Evolutionary conservation across 2,329 filamentous ascomycete species (phyloP).

Genomic region (Colletotrichum incanum): DNA sequence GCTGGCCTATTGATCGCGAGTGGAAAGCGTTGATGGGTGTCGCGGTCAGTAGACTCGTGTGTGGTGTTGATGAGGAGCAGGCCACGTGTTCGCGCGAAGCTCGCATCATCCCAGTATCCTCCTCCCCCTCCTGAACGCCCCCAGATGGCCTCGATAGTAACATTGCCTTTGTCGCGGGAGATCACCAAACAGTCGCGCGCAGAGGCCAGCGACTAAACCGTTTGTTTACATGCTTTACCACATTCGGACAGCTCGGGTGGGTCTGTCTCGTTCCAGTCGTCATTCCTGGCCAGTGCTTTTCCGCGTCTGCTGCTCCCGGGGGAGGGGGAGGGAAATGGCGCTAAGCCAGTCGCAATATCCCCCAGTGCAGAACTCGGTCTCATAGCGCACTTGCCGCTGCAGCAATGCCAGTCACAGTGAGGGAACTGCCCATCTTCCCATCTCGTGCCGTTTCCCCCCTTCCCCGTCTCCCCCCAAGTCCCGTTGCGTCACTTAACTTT

Average conservation of each 20-base stretch:
- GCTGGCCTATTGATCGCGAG: slow-evolving; percentile 1
- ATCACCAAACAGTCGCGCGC: slow-evolving; percentile 27
- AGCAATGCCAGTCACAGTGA: not conserved
- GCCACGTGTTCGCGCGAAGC: slow-evolving; percentile 4
- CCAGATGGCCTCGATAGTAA: not conserved
- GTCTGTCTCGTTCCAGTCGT: not conserved
- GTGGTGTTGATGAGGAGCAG: not conserved
- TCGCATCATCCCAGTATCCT: slow-evolving; percentile 20
- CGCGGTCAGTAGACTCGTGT: not conserved
- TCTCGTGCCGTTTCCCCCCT: slow-evolving; percentile 11
- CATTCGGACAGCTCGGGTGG: slow-evolving; percentile 35
- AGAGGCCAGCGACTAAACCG: slow-evolving; percentile 30
- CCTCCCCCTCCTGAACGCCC: not conserved
- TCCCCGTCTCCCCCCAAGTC: slow-evolving; percentile 7
- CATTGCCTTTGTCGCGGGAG: slow-evolving; percentile 16
- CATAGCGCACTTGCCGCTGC: slow-evolving; percentile 15
- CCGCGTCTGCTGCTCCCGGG: slow-evolving; percentile 19
- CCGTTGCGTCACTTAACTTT: slow-evolving; percentile 15
- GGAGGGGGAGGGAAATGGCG: not conserved
- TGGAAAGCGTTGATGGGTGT: not conserved
- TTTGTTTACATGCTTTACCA: slow-evolving; percentile 41
- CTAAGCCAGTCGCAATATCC: slow-evolving; percentile 30
- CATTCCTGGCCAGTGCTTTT: slow-evolving; percentile 24
- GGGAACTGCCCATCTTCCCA: slow-evolving; percentile 43
- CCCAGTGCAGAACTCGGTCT: not conserved